phyloP scores from a whole-genome alignment of 2,329 filamentous ascomycete genomes.

The Scedosporium boydii region DNA sequence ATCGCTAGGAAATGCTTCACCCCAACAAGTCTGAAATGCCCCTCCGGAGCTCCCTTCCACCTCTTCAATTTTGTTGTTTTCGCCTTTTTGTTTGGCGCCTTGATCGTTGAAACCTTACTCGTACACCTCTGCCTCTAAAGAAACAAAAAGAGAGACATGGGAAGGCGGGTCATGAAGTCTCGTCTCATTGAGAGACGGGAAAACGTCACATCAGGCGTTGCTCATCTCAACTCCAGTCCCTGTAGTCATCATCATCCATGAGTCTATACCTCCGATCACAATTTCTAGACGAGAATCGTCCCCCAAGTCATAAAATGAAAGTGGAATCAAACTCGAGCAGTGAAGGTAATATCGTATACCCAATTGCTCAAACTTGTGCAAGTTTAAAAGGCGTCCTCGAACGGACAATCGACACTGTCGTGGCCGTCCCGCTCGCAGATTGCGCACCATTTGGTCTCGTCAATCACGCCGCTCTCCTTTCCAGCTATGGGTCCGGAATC shows the following conservation, averaged over 20 bases:
- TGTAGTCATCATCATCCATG: not conserved
- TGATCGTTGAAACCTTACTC: not conserved
- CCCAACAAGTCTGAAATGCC: not conserved
- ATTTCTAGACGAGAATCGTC: not conserved
- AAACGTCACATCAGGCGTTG: not conserved
- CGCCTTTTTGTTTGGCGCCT: not conserved
- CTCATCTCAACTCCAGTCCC: not conserved
- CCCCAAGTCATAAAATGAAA: not conserved
- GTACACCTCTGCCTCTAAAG: not conserved
- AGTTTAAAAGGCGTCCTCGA: conserved; percentile 66
- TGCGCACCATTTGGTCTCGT: conserved; percentile 91
- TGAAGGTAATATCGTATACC: not conserved
- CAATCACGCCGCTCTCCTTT: conserved; percentile 67
- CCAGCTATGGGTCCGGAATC: conserved; percentile 63
- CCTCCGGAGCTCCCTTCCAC: not conserved
- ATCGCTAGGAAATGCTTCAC: conserved; percentile 3
- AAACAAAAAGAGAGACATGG: not conserved
- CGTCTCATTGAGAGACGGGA: not conserved
- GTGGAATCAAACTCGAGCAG: not conserved
- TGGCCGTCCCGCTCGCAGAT: conserved; percentile 94
- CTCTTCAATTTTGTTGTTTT: no score
- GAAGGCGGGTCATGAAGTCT: not conserved
- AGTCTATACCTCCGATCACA: not conserved
- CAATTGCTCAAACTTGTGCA: not conserved
- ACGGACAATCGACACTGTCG: conserved; percentile 88